phyloP scores from a whole-genome alignment of 176 grass and related monocot genomes.

The Phragmites australis region DNA sequence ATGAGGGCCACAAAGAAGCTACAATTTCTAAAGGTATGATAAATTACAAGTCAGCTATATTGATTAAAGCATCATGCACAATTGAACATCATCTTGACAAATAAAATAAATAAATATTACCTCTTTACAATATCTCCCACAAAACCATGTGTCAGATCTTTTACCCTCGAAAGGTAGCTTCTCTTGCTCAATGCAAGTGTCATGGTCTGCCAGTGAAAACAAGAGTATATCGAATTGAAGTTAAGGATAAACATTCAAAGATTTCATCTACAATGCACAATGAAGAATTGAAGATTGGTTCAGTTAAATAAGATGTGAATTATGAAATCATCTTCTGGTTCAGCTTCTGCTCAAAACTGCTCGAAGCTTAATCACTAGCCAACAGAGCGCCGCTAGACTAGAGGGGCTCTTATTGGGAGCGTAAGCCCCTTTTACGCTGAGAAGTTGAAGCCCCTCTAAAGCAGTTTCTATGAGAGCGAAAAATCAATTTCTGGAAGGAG shows the following conservation, averaged over 20 bases:
- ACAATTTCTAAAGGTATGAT: not conserved
- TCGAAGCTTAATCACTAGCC: not conserved
- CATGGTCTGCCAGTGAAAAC: conserved; percentile 64
- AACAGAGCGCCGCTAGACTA: conserved; percentile 16
- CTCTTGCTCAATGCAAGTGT: conserved; percentile 45
- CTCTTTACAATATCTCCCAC: conserved; percentile 63
- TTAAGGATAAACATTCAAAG: conserved; percentile 9
- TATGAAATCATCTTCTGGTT: not conserved
- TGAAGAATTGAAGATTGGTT: conserved; percentile 10
- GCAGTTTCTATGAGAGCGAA: conserved; percentile 11
- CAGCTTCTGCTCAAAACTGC: not conserved
- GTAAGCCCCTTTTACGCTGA: not conserved
- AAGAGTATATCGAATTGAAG: conserved; percentile 27
- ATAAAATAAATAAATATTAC: conserved; percentile 43
- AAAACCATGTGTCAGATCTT: conserved; percentile 61
- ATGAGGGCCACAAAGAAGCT: not conserved
- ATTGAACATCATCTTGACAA: not conserved
- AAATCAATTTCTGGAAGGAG: not conserved
- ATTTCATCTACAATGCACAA: conserved; percentile 10
- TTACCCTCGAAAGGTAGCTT: conserved; percentile 39
- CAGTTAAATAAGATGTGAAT: conserved; percentile 20
- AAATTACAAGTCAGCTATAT: not conserved
- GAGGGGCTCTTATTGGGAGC: conserved; percentile 16
- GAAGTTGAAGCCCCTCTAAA: not conserved
- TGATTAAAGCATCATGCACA: not conserved